phyloP scores from a whole-genome alignment of 2,329 filamentous ascomycete genomes.

The Aspergillus intermedius region DNA sequence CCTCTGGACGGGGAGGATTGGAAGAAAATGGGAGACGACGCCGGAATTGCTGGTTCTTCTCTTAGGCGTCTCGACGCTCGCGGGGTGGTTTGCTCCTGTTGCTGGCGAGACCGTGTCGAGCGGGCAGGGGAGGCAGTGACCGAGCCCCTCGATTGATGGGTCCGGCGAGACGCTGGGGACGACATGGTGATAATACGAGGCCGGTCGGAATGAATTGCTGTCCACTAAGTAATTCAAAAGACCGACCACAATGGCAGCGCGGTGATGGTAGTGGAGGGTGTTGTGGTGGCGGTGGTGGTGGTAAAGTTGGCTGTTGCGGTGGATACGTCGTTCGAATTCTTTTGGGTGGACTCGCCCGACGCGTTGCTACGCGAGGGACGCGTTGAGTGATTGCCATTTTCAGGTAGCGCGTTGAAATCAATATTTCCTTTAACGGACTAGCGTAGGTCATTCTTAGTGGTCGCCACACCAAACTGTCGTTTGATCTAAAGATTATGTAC shows the following conservation, averaged over 20 bases:
- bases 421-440: not conserved
- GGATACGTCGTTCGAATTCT: slow-evolving; percentile 5
- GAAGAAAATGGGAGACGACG: slow-evolving; percentile 78
- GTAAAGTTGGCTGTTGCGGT: slow-evolving; percentile 11
- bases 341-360: slow-evolving; percentile 13
- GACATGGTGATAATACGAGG: slow-evolving; percentile 28
- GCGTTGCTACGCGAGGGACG: slow-evolving; percentile 23
- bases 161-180: slow-evolving; percentile 38
- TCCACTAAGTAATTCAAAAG: not conserved
- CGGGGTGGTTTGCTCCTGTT: slow-evolving; percentile 38
- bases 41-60: slow-evolving; percentile 41
- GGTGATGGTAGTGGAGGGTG: slow-evolving; percentile 3
- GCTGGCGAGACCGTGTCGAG: slow-evolving; percentile 27
- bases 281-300: slow-evolving; percentile 12
- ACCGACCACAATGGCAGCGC: not conserved
- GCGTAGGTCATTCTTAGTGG: not conserved
- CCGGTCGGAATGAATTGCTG: not conserved
- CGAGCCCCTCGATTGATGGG: slow-evolving; percentile 34
- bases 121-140: slow-evolving; percentile 33
- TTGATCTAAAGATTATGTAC: not conserved
- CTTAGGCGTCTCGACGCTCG: slow-evolving; percentile 38
- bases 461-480: too few species aligned
- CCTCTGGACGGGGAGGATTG: slow-evolving; percentile 52
- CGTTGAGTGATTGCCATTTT: slow-evolving; percentile 29
- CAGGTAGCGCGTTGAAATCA: slow-evolving; percentile 11